phyloP scores from a whole-genome alignment of 805 yeast genomes.

The Yueomyces sinensis region DNA sequence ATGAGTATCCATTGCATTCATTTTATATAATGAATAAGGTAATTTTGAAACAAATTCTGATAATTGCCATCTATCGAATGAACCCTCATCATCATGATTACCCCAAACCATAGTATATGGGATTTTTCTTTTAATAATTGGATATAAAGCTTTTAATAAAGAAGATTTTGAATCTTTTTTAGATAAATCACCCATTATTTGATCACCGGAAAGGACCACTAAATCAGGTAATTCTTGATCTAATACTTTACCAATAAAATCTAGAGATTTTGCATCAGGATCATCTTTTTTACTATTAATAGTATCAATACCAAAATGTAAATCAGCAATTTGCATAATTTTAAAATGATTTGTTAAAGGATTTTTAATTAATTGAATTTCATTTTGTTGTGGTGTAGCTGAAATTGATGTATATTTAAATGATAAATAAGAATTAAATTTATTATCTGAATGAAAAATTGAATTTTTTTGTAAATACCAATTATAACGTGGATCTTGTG shows the following conservation, averaged over 20 bases:
- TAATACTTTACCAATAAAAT: slow-evolving; percentile 48
- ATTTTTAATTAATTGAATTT: slow-evolving; percentile 1
- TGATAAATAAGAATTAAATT: slow-evolving; percentile 7
- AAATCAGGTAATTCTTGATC: slow-evolving; percentile 73
- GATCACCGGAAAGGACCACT: slow-evolving; percentile 86
- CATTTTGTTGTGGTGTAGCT: background rate
- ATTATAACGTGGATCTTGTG: slow-evolving; percentile 62
- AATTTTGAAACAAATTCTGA: slow-evolving; percentile 42
- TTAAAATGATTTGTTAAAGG: slow-evolving; percentile 35
- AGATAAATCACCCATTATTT: slow-evolving; percentile 59
- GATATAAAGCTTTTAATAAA: slow-evolving; percentile 59
- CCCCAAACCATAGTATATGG: slow-evolving; percentile 86
- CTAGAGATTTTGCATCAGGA: slow-evolving; percentile 64
- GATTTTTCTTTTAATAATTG: slow-evolving; percentile 50
- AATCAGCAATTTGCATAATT: slow-evolving; percentile 80
- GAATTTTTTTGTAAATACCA: slow-evolving; percentile 34
- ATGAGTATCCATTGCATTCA: slow-evolving; percentile 37
- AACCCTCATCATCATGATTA: slow-evolving; percentile 89
- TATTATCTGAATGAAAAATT: background rate
- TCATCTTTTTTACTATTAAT: slow-evolving; percentile 14
- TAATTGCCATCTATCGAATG: slow-evolving; percentile 42
- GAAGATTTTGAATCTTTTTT: slow-evolving; percentile 77
- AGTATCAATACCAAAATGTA: slow-evolving; percentile 86
- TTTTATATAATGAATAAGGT: slow-evolving; percentile 58
- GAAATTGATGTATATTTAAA: slow-evolving; percentile 1